A percentile compares a stretch with the other conserved stretches of the same genome.
Conservation (phyloP, 805 yeast genomes). For the Vanderwaltozyma polyspora region DNA sequence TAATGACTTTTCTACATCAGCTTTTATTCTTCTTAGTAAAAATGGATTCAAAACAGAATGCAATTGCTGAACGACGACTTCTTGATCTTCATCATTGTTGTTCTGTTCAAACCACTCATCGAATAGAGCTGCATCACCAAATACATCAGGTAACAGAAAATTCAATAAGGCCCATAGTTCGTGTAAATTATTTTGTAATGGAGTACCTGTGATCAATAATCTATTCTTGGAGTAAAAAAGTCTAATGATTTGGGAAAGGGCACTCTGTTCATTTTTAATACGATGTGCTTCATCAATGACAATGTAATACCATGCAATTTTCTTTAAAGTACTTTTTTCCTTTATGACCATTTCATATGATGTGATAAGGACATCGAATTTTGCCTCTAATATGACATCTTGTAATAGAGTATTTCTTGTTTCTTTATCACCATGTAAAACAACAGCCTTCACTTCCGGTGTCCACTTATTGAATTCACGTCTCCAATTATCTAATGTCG, state of each 20-base stretch:
- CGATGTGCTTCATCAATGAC: slow-evolving; percentile 95
- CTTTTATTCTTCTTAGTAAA: slow-evolving; percentile 74
- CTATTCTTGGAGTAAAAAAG: slow-evolving; percentile 78
- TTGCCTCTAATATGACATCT: slow-evolving; percentile 49
- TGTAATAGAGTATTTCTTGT: slow-evolving; percentile 52
- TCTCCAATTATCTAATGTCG: slow-evolving; percentile 93
- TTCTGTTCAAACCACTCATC: slow-evolving; percentile 73
- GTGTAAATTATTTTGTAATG: slow-evolving; percentile 86
- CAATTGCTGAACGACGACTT: slow-evolving; percentile 73
- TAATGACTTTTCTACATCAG: slow-evolving; percentile 86
- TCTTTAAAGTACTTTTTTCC: slow-evolving; percentile 71
- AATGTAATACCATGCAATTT: slow-evolving; percentile 85
- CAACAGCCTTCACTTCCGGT: slow-evolving; percentile 78
- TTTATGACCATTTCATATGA: slow-evolving; percentile 90
- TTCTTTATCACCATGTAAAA: slow-evolving; percentile 87
- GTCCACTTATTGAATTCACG: slow-evolving; percentile 94
- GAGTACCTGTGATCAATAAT: slow-evolving; percentile 88
- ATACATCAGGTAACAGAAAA: slow-evolving; percentile 86
- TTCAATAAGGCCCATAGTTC: slow-evolving; percentile 93
- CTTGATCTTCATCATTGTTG: slow-evolving; percentile 49
- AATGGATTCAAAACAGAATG: slow-evolving; percentile 86
- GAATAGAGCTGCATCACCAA: slow-evolving; percentile 80
- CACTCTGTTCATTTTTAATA: slow-evolving; percentile 87
- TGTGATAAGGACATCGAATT: slow-evolving; percentile 83
- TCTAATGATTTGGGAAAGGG: slow-evolving; percentile 85